Conservation (phyloP, 2,329 filamentous ascomycete species). For the Oidium heveae region DNA sequence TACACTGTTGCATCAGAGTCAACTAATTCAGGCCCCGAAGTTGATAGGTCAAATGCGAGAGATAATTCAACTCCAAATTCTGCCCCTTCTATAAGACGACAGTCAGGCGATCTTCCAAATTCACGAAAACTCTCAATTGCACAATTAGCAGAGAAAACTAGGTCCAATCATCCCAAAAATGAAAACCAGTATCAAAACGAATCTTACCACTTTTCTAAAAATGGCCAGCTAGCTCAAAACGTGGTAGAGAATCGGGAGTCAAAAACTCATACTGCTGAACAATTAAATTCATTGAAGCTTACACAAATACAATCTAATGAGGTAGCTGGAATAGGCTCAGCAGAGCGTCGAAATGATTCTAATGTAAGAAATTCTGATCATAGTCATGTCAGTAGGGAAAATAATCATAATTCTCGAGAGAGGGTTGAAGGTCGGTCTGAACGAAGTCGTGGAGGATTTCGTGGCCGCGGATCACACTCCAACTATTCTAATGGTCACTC, state of each 20-base stretch:
- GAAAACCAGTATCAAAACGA: constrained; percentile 9
- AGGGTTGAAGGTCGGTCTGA: constrained; percentile 17
- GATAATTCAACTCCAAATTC: constrained; percentile 9
- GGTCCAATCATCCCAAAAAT: constrained; percentile 6
- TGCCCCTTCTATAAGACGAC: constrained; percentile 11
- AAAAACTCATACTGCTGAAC: constrained; percentile 5
- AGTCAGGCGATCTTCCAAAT: constrained; percentile 6
- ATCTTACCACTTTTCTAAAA: constrained; percentile 13
- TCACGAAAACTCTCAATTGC: constrained; percentile 8
- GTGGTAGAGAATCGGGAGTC: constrained; percentile 4
- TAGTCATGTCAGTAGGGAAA: constrained; percentile 12
- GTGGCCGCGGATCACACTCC: constrained; percentile 18
- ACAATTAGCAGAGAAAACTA: constrained; percentile 9
- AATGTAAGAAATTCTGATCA: constrained; percentile 10
- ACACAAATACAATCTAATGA: constrained; percentile 7
- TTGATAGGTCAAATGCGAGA: constrained; percentile 2
- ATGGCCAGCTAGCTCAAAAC: constrained; percentile 11
- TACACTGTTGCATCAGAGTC: constrained; percentile 2
- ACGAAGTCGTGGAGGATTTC: constrained; percentile 20
- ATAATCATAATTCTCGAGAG: constrained; percentile 11
- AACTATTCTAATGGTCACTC: constrained; percentile 13
- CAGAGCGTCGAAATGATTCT: constrained; percentile 13
- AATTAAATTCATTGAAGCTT: constrained; percentile 4
- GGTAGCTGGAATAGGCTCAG: constrained; percentile 6
- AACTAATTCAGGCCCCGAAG: neutral